Conservation (phyloP, 805 yeast species). For the Myxozyma sirexii region DNA sequence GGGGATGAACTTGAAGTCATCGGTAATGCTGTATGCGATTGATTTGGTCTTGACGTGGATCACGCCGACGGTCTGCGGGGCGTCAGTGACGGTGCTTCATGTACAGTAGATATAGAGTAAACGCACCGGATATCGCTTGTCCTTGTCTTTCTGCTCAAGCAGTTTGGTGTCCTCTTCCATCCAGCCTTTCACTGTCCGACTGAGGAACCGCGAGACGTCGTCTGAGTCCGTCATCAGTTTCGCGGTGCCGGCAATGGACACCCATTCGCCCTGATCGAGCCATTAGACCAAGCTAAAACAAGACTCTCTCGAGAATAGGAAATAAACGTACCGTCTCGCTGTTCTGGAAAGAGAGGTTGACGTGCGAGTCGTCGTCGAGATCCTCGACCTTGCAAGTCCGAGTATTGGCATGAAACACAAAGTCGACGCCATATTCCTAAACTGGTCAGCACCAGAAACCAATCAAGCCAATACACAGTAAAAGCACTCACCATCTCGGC, state of each 20-base stretch:
- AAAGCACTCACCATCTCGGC: constrained; percentile 17
- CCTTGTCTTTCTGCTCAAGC: background rate
- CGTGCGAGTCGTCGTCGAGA: constrained; percentile 23
- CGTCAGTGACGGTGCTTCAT: background rate
- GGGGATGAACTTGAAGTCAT: constrained; percentile 25
- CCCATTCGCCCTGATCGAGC: constrained; percentile 28
- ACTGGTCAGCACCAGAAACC: background rate
- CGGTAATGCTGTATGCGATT: constrained; percentile 22
- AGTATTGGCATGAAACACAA: constrained; percentile 27
- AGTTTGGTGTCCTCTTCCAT: constrained; percentile 3
- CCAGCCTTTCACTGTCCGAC: constrained; percentile 20
- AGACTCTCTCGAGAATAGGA: too few species aligned
- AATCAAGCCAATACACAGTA: too few species aligned
- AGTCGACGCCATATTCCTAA: constrained; percentile 29
- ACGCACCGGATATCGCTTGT: constrained; percentile 5
- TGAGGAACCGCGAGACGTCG: constrained; percentile 9
- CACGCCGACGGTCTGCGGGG: constrained; percentile 11
- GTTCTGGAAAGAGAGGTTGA: constrained; percentile 28
- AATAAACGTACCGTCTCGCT: constrained; percentile 23
- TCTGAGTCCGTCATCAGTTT: constrained; percentile 19
- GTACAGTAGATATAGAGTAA: too few species aligned
- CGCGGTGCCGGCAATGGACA: constrained; percentile 26
- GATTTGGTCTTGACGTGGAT: constrained; percentile 18
- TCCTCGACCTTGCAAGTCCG: constrained; percentile 25
- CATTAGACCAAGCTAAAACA: too few species aligned